These are phyloP conservation scores for Trifolium dubium DNA, from an alignment of 306 rosid species.

Conservation along the genomic window DNA sequence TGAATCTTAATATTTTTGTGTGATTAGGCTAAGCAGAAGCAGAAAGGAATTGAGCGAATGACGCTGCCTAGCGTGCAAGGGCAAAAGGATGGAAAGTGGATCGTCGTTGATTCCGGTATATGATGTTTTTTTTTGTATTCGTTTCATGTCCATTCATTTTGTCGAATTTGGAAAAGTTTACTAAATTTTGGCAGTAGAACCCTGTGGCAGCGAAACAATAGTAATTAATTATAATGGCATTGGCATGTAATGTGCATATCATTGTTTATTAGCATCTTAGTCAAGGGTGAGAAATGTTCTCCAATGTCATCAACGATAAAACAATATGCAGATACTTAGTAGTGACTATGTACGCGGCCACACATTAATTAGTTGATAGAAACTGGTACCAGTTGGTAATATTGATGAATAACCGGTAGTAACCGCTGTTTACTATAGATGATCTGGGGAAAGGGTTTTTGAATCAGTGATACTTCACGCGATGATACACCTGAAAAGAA, in stretches of 20 bases:
- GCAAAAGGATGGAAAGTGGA: slow-evolving; percentile 87
- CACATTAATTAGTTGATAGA: neutral
- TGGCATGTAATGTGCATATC: slow-evolving; percentile 4
- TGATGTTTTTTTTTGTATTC: slow-evolving; percentile 19
- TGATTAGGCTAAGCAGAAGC: slow-evolving; percentile 87
- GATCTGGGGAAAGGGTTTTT: neutral
- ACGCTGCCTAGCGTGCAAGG: slow-evolving; percentile 90
- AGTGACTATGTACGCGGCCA: neutral
- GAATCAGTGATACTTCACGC: neutral
- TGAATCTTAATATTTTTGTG: neutral
- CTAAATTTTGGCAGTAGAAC: neutral
- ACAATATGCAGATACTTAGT: too few relatives aligned
- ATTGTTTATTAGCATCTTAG: neutral
- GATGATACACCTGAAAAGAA: neutral
- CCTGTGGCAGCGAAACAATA: neutral
- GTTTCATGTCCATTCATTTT: slow-evolving; percentile 11
- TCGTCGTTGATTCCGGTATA: slow-evolving; percentile 88
- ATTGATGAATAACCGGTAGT: neutral
- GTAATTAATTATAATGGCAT: slow-evolving; percentile 4
- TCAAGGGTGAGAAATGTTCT: neutral
- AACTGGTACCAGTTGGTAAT: neutral
- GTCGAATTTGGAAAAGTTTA: slow-evolving; percentile 11
- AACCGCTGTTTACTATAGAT: neutral
- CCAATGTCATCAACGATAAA: neutral
- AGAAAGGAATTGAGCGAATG: slow-evolving; percentile 67